A percentile compares a stretch with the other conserved stretches of the same genome.
These are phyloP conservation scores for Trichoderma erinaceum DNA, from an alignment of 495 filamentous ascomycete genomes.

Conservation along the genomic window DNA sequence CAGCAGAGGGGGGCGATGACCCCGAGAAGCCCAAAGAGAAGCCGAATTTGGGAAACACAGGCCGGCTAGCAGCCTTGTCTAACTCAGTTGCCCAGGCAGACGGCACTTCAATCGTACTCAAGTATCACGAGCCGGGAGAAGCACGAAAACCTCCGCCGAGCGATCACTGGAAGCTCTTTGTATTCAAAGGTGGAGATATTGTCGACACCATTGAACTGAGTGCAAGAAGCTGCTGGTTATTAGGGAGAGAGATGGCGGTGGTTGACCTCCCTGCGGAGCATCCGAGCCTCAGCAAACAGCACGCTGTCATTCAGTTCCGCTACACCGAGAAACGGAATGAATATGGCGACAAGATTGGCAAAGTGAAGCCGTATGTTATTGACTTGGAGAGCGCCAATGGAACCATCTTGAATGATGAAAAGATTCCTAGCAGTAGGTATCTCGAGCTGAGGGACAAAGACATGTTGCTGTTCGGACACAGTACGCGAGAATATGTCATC, in stretches of 20 bases:
- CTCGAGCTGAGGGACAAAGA: constrained; percentile 85
- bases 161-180: constrained; percentile 80
- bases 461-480: constrained; percentile 78
- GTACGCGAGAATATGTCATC: constrained; percentile 79
- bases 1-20: constrained; percentile 36
- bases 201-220: constrained; percentile 73
- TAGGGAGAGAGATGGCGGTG: constrained; percentile 72
- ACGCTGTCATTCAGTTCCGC: constrained; percentile 91
- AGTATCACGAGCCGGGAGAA: constrained; percentile 94
- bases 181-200: constrained; percentile 81
- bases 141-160: constrained; percentile 77
- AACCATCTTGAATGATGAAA: constrained; percentile 71
- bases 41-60: constrained; percentile 77
- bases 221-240: constrained; percentile 78
- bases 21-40: constrained; percentile 67
- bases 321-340: constrained; percentile 77
- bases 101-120: constrained; percentile 65
- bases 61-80: constrained; percentile 77
- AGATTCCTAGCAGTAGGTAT: constrained; percentile 67
- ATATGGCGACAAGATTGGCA: constrained; percentile 72
- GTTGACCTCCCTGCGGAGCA: constrained; percentile 83
- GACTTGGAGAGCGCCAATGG: constrained; percentile 94
- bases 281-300: constrained; percentile 87
- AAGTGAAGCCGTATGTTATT: constrained; percentile 84
- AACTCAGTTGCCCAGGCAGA: constrained; percentile 71